These are phyloP conservation scores for Cercospora citrullina DNA, from an alignment of 2,329 filamentous ascomycete species.

Conservation along the genomic window DNA sequence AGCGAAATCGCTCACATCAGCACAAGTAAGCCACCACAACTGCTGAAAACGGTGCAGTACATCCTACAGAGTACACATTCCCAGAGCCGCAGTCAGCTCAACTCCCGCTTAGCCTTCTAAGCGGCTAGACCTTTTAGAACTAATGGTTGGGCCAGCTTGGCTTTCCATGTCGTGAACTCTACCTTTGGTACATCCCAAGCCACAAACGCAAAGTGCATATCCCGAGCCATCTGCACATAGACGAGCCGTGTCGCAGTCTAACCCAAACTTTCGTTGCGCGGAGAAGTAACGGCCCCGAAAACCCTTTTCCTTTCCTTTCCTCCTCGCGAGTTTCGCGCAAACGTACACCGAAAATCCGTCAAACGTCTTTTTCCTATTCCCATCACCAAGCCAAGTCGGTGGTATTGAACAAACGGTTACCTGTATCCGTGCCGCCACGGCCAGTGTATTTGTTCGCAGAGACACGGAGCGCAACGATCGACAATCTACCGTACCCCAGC, in stretches of 20 bases:
- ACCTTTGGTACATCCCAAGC: background rate
- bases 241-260: background rate
- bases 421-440: conserved; percentile 56
- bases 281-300: background rate
- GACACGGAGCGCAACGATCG: conserved; percentile 54
- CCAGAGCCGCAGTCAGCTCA: background rate
- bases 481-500: conserved; percentile 34
- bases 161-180: background rate
- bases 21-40: background rate
- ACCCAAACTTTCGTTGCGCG: background rate
- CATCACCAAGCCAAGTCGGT: conserved; percentile 46
- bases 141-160: background rate
- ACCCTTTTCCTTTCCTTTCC: background rate
- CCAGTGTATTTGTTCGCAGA: conserved; percentile 61
- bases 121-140: background rate
- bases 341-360: background rate
- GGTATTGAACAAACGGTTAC: conserved; percentile 61
- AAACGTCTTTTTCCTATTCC: background rate
- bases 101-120: background rate
- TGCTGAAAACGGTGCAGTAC: background rate
- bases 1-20: background rate
- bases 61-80: background rate
- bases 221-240: background rate
- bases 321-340: background rate
- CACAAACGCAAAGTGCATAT: background rate